phyloP scores from a whole-genome alignment of 768 basidiomycete genomes.

The Leccinum barrowsii region DNA sequence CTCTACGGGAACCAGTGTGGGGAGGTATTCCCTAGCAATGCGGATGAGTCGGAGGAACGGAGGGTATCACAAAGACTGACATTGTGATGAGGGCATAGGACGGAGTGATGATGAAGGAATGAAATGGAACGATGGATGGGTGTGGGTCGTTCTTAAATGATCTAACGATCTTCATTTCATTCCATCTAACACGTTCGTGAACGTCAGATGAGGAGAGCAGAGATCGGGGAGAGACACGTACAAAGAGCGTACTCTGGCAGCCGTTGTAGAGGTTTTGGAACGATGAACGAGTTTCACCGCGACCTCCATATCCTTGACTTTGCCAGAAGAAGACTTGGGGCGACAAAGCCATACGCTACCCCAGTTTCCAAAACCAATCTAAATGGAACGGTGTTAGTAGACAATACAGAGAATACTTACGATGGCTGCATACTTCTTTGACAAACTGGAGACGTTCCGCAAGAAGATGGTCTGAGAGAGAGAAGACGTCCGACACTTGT shows the following conservation, averaged over 20 bases:
- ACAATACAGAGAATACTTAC: neutral
- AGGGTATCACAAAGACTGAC: slow-evolving; percentile 44
- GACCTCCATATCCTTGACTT: slow-evolving; percentile 51
- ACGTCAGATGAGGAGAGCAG: slow-evolving; percentile 1
- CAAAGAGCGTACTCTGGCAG: slow-evolving; percentile 86
- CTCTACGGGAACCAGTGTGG: slow-evolving; percentile 84
- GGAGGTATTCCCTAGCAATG: slow-evolving; percentile 72
- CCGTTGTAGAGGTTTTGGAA: slow-evolving; percentile 74
- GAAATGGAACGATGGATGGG: slow-evolving; percentile 89
- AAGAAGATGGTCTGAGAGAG: slow-evolving; percentile 68
- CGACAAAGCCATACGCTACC: slow-evolving; percentile 83
- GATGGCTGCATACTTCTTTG: slow-evolving; percentile 52
- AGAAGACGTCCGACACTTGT: slow-evolving; percentile 57
- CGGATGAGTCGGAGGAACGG: slow-evolving; percentile 6
- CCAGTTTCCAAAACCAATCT: slow-evolving; percentile 94
- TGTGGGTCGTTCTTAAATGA: slow-evolving; percentile 82
- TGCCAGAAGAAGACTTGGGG: slow-evolving; percentile 48
- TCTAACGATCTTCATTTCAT: slow-evolving; percentile 95
- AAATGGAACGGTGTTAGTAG: slow-evolving; percentile 5
- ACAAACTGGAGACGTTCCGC: slow-evolving; percentile 71
- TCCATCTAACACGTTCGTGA: slow-evolving; percentile 60
- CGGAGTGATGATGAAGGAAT: slow-evolving; percentile 90
- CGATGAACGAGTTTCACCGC: slow-evolving; percentile 95
- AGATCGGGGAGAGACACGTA: slow-evolving; percentile 36
- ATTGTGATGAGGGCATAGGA: slow-evolving; percentile 90